These are phyloP conservation scores for Phascolomyces articulosus DNA, from an alignment of 371 early-diverging fungal species.

Conservation along the genomic window DNA sequence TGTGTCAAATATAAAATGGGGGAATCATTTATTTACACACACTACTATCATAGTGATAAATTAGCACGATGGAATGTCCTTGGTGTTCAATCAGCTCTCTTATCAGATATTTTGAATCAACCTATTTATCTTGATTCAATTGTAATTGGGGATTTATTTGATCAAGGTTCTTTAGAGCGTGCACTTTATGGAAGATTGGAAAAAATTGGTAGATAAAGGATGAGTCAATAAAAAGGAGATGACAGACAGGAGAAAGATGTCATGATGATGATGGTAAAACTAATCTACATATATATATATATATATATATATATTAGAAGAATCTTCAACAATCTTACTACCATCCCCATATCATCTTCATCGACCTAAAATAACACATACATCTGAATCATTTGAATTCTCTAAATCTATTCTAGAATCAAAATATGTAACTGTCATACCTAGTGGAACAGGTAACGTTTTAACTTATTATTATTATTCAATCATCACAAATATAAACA, in stretches of 20 bases:
- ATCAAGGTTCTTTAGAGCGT: constrained; percentile 57
- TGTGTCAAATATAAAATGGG: neutral
- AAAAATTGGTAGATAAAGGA: constrained; percentile 6
- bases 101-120: constrained; percentile 46
- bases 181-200: constrained; percentile 63
- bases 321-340: neutral
- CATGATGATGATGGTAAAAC: neutral
- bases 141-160: constrained; percentile 70
- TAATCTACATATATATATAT: neutral
- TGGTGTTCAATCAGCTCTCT: constrained; percentile 73
- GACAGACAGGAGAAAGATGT: too few relatives aligned
- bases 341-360: constrained; percentile 31
- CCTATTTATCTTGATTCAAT: constrained; percentile 77
- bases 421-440: constrained; percentile 36
- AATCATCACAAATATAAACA: neutral
- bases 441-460: constrained; percentile 48
- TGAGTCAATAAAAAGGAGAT: too few relatives aligned
- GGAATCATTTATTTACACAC: too few relatives aligned
- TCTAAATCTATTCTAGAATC: constrained; percentile 47
- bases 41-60: constrained; percentile 87
- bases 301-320: constrained; percentile 8
- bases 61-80: constrained; percentile 84
- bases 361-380: constrained; percentile 27
- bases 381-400: constrained; percentile 43
- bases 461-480: too few relatives aligned